phyloP scores from a whole-genome alignment of 352 stramenopile species.

The Phytopythium montanum region DNA sequence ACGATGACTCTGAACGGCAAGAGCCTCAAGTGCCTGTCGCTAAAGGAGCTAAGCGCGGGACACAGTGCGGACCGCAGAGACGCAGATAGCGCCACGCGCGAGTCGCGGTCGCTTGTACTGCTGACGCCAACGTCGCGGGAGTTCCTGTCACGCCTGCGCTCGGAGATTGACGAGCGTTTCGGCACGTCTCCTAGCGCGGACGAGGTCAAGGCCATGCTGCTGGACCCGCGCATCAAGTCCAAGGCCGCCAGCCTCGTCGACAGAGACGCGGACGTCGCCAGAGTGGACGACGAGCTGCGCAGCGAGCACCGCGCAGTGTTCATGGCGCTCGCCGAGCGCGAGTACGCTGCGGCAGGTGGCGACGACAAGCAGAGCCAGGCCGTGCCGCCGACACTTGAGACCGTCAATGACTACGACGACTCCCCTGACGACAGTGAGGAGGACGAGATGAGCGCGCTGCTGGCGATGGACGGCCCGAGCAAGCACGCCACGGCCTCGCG shows the following conservation, averaged over 20 bases:
- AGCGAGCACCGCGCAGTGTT: constrained; percentile 30
- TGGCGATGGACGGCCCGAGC: constrained; percentile 31
- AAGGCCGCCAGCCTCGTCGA: constrained; percentile 26
- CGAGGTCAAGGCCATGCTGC: constrained; percentile 38
- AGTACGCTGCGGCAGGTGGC: background rate
- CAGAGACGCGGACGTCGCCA: constrained; percentile 14
- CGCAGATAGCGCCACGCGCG: background rate
- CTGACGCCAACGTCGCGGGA: background rate
- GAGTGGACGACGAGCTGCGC: constrained; percentile 22
- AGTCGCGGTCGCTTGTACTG: background rate
- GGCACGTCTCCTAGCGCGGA: constrained; percentile 7
- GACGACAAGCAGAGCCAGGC: background rate
- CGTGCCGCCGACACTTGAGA: background rate
- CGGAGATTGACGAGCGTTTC: constrained; percentile 17
- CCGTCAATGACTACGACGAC: background rate
- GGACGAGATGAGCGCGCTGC: constrained; percentile 27
- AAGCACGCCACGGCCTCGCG: constrained; percentile 4
- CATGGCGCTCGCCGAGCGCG: constrained; percentile 18
- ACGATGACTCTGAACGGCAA: constrained; percentile 20
- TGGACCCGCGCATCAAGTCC: constrained; percentile 34
- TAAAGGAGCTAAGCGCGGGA: constrained; percentile 12
- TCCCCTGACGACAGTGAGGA: constrained; percentile 16
- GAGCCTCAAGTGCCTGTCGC: constrained; percentile 22
- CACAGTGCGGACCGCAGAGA: background rate
- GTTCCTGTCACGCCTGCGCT: constrained; percentile 19